Evolutionary conservation across 306 rosid species (phyloP).

Genomic region (Casuarina glauca): DNA sequence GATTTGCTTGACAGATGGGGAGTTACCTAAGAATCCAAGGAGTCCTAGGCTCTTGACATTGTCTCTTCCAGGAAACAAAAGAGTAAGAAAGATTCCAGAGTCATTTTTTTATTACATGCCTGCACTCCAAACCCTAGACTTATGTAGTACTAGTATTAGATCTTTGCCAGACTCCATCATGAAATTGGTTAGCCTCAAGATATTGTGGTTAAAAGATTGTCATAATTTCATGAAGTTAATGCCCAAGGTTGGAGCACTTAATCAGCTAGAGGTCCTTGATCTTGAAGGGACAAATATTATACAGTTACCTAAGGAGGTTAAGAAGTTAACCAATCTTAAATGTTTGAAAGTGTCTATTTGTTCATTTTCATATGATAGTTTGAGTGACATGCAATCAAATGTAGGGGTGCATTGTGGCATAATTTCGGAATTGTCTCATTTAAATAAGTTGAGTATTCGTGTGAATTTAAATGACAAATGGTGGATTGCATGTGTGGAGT

Average conservation of each 20-base stretch:
- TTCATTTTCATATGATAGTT: background rate
- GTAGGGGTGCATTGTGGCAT: background rate
- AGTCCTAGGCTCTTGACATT: background rate
- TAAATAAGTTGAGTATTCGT: constrained; percentile 7
- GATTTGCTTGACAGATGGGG: background rate
- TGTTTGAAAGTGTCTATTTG: background rate
- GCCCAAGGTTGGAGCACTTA: no score
- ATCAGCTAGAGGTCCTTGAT: no score
- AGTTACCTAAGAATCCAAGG: background rate
- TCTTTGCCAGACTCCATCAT: background rate
- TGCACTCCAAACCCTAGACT: background rate
- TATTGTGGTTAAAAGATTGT: no score
- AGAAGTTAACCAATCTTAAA: background rate
- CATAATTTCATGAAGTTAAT: no score
- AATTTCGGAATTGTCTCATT: background rate
- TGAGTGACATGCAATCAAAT: background rate
- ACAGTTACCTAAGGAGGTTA: no score
- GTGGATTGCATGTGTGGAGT: constrained; percentile 11
- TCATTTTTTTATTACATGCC: constrained; percentile 8
- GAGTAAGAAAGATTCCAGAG: constrained; percentile 4
- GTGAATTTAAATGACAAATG: constrained; percentile 27
- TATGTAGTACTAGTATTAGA: background rate
- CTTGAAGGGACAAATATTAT: no score
- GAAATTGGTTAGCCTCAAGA: background rate
- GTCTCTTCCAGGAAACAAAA: background rate